phyloP scores from a whole-genome alignment of 2,329 filamentous ascomycete genomes.

The Alternaria arborescens region DNA sequence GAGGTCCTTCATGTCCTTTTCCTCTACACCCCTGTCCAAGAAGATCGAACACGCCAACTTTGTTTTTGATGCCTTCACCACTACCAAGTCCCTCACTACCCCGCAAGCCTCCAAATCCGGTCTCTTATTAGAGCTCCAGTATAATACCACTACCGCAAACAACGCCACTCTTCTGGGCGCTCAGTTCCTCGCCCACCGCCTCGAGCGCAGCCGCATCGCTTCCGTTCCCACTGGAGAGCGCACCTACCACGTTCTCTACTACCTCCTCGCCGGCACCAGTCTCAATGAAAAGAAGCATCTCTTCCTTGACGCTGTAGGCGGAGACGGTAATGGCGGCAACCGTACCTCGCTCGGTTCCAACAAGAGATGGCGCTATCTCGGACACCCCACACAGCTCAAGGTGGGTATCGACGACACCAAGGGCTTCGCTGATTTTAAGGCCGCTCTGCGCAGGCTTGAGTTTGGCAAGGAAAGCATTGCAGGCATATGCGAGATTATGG shows the following conservation, averaged over 20 bases:
- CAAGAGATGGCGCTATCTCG: constrained; percentile 94
- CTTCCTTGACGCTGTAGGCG: constrained; percentile 63
- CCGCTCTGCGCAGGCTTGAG: constrained; percentile 89
- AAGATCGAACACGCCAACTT: constrained; percentile 95
- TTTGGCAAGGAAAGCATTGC: constrained; percentile 94
- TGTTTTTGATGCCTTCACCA: constrained; percentile 94
- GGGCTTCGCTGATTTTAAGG: constrained; percentile 98
- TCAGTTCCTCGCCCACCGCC: constrained; percentile 90
- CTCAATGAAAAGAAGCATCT: constrained; percentile 89
- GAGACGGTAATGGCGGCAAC: constrained; percentile 61
- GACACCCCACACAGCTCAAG: constrained; percentile 95
- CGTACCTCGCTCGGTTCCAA: constrained; percentile 66
- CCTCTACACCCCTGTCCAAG: constrained; percentile 88
- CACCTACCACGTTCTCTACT: constrained; percentile 96
- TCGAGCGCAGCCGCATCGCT: constrained; percentile 90
- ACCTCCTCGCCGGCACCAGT: constrained; percentile 91
- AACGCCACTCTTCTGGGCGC: constrained; percentile 91
- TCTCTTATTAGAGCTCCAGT: constrained; percentile 94
- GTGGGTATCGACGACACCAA: constrained; percentile 96
- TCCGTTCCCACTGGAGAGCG: constrained; percentile 94
- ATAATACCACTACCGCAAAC: constrained; percentile 85
- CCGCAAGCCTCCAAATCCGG: constrained; percentile 95
- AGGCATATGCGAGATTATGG: constrained; percentile 94
- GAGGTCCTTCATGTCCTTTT: constrained; percentile 84
- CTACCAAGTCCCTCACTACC: constrained; percentile 95